Conservation (phyloP, 1,139 yeast species). For the Yamadazyma blattariae region DNA sequence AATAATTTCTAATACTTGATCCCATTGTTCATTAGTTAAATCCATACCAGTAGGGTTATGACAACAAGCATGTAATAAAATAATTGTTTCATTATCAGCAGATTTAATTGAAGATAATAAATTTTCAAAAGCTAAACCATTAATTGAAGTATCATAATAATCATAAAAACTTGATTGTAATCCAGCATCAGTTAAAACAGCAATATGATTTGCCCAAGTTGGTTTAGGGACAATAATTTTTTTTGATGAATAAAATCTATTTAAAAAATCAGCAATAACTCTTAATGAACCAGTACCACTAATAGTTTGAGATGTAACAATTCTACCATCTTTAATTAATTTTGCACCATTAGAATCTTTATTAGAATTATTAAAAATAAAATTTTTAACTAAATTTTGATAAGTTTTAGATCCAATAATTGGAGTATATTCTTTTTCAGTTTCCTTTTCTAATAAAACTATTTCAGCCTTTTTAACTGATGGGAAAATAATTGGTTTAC, state of each 20-base stretch:
- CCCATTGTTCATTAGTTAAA: constrained; percentile 86
- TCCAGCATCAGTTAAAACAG: constrained; percentile 55
- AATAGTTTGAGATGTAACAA: constrained; percentile 56
- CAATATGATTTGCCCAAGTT: constrained; percentile 75
- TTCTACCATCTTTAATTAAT: constrained; percentile 45
- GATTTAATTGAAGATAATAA: constrained; percentile 40
- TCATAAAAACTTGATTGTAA: constrained; percentile 37
- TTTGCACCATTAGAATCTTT: constrained; percentile 48
- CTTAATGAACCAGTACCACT: constrained; percentile 62
- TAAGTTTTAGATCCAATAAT: constrained; percentile 50
- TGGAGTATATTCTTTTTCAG: constrained; percentile 58
- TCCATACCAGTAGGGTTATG: constrained; percentile 96
- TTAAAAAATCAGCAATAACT: constrained; percentile 53
- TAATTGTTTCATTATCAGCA: constrained; percentile 55
- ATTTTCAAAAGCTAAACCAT: constrained; percentile 52
- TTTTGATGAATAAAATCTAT: constrained; percentile 42
- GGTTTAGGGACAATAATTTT: constrained; percentile 62
- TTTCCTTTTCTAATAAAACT: constrained; percentile 37
- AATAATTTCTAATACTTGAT: constrained; percentile 57
- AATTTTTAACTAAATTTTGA: constrained; percentile 47
- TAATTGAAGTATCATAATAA: constrained; percentile 53
- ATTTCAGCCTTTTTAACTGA: constrained; percentile 47
- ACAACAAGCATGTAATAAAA: constrained; percentile 91
- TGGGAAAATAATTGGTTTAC: constrained; percentile 49
- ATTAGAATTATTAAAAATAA: constrained; percentile 49